phyloP scores from a whole-genome alignment of 768 basidiomycete genomes.

The Pulveroboletus sp. region DNA sequence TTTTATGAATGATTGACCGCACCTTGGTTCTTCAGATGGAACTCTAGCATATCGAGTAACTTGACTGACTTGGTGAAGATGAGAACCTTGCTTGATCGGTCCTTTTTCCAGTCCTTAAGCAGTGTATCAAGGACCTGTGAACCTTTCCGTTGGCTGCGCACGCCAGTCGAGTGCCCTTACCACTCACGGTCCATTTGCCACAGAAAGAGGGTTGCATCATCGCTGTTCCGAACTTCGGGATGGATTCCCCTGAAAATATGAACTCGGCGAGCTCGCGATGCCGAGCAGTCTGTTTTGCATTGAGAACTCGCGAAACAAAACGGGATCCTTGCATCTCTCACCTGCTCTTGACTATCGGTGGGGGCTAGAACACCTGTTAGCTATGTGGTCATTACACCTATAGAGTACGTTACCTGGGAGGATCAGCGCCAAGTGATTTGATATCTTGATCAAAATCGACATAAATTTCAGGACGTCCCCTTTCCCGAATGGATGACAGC shows the following conservation, averaged over 20 bases:
- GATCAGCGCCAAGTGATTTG: conserved; percentile 85
- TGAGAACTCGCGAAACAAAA: not conserved
- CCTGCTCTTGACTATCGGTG: conserved; percentile 67
- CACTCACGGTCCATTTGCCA: conserved; percentile 80
- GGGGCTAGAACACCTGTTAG: conserved; percentile 43
- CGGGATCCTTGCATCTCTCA: conserved; percentile 15
- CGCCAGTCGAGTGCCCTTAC: not conserved
- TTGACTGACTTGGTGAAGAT: conserved; percentile 94
- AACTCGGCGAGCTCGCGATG: conserved; percentile 58
- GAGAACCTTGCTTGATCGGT: conserved; percentile 76
- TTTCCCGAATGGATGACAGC: conserved; percentile 43
- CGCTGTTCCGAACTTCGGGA: conserved; percentile 58
- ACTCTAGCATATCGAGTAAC: conserved; percentile 79
- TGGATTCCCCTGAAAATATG: conserved; percentile 54
- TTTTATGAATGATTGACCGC: not conserved
- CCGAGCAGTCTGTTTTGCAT: conserved; percentile 36
- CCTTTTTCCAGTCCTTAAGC: conserved; percentile 63
- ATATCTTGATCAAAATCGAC: conserved; percentile 78
- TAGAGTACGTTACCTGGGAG: conserved; percentile 56
- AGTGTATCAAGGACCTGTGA: conserved; percentile 62
- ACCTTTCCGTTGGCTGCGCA: not conserved
- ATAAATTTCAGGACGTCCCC: conserved; percentile 70
- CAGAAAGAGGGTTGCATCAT: conserved; percentile 65
- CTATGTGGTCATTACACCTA: not conserved
- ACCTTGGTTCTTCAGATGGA: conserved; percentile 61